These are phyloP conservation scores for Diddensiella caesifluorescens DNA, from an alignment of 805 yeast species.

Conservation along the genomic window DNA sequence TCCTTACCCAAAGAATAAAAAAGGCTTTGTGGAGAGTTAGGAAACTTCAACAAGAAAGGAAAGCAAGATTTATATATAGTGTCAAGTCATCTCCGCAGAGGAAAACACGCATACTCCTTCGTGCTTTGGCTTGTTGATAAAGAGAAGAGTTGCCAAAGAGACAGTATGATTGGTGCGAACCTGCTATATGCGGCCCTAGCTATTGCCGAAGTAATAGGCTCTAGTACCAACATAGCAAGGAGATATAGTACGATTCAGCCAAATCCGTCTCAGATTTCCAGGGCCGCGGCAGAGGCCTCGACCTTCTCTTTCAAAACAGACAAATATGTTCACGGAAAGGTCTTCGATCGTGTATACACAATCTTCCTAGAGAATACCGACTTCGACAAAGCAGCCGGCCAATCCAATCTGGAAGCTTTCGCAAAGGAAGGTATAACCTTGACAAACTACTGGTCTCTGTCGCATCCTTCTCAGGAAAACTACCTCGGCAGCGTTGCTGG, in stretches of 20 bases:
- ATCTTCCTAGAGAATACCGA: constrained; percentile 51
- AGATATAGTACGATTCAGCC: constrained; percentile 33
- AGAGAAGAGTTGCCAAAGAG: too few species aligned
- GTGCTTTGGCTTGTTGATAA: too few species aligned
- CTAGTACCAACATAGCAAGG: constrained; percentile 19
- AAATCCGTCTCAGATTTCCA: constrained; percentile 31
- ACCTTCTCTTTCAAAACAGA: constrained; percentile 29
- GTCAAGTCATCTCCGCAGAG: too few species aligned
- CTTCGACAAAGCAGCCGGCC: constrained; percentile 45
- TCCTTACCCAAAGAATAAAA: too few species aligned
- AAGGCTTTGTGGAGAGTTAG: too few species aligned
- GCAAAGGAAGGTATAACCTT: constrained; percentile 42
- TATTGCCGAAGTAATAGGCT: constrained; percentile 7
- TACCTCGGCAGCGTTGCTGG: constrained; percentile 47
- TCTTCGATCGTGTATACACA: constrained; percentile 38
- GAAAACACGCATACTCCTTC: too few species aligned
- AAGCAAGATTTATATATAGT: too few species aligned
- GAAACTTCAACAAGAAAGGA: too few species aligned
- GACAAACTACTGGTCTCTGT: constrained; percentile 47
- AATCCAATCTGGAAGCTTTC: constrained; percentile 40
- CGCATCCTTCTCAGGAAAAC: constrained; percentile 53
- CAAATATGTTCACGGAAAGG: constrained; percentile 37
- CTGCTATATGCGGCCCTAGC: neutral
- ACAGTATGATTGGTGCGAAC: neutral
- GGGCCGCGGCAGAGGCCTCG: constrained; percentile 35